Base-by-base conservation (phyloP, 192 early-diverging fungal species). In the Podila epigama region DNA sequence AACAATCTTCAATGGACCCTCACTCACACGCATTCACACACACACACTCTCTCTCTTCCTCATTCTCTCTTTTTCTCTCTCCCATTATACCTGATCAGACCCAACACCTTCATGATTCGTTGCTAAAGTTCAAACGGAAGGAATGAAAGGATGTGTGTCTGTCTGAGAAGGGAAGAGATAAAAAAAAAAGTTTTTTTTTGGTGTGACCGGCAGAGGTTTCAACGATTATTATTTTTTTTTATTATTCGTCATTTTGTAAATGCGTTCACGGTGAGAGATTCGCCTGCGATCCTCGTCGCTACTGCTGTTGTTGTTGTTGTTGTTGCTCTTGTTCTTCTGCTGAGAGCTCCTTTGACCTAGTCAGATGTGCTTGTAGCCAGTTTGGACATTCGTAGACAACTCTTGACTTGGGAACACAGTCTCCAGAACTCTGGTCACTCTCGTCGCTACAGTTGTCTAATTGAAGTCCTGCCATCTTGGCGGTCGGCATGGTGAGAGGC, bases 41-140 rank as follows among this genome's bases (percentile, higher is more conserved):
- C 7, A 13, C 12, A 12, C 54, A 1, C 29, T 56, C 5, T 50
- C 41, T 51, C 42, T n/a, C n/a, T n/a, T n/a, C n/a, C n/a, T n/a
- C n/a, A n/a, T n/a, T n/a, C n/a, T n/a, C n/a, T n/a, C 3, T 50
- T 62, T 51, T 28, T 50, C 31, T 16, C 29, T 62, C 31, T 2
- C 10, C 18, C 15, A 20, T 18, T 41, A 34, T 67, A 70, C 69
- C 69, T 70, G 69, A 70, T 70, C 69, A 70, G 59, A 40, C 69
- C 69, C 35, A 70, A 33, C 32, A 70, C 53, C 44, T 63, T 70
- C 69, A 70, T 62, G 40, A 32, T 54, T 22, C 15, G n/a, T n/a
- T n/a, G n/a, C n/a, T n/a, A n/a, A n/a, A n/a, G n/a, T n/a, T n/a
- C n/a, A n/a, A n/a, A n/a, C n/a, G n/a, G n/a, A n/a, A n/a, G n/a